Conservation (phyloP, 2,329 filamentous ascomycete species). For the Colletotrichum lindemuthianum region DNA sequence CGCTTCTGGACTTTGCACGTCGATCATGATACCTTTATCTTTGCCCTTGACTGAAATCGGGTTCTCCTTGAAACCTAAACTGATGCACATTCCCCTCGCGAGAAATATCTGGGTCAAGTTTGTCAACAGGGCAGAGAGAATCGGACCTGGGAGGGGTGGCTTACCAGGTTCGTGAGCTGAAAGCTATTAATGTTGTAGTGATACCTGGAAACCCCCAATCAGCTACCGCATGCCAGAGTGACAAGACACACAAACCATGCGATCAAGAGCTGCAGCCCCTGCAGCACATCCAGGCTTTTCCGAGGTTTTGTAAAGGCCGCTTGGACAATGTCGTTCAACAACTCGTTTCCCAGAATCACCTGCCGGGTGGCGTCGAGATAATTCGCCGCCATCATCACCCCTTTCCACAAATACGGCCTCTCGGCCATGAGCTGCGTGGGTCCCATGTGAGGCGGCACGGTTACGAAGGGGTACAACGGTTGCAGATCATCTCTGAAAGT, state of each 20-base stretch:
- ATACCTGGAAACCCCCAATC: constrained; percentile 45
- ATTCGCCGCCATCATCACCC: constrained; percentile 56
- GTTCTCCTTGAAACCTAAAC: constrained; percentile 50
- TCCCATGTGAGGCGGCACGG: constrained; percentile 49
- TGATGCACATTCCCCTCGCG: constrained; percentile 56
- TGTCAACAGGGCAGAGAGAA: no score
- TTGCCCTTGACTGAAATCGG: constrained; percentile 32
- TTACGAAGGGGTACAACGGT: constrained; percentile 57
- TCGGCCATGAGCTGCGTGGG: constrained; percentile 49
- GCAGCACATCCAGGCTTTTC: constrained; percentile 58
- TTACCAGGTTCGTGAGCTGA: constrained; percentile 56
- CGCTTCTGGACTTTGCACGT: constrained; percentile 5
- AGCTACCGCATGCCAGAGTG: no score
- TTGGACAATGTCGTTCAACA: constrained; percentile 55
- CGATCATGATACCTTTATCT: constrained; percentile 30
- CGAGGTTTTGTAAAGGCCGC: constrained; percentile 52
- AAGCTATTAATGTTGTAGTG: constrained; percentile 60
- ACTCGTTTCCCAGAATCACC: constrained; percentile 52
- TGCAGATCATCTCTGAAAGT: constrained; percentile 48
- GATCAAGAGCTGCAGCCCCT: constrained; percentile 56
- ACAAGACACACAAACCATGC: constrained; percentile 51
- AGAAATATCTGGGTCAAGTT: constrained; percentile 48
- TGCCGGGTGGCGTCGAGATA: constrained; percentile 57
- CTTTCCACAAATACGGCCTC: constrained; percentile 60
- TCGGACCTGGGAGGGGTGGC: no score